Conservation (phyloP, 129 eudicot genomes). For the Chrysanthemum lavandulifolium region DNA sequence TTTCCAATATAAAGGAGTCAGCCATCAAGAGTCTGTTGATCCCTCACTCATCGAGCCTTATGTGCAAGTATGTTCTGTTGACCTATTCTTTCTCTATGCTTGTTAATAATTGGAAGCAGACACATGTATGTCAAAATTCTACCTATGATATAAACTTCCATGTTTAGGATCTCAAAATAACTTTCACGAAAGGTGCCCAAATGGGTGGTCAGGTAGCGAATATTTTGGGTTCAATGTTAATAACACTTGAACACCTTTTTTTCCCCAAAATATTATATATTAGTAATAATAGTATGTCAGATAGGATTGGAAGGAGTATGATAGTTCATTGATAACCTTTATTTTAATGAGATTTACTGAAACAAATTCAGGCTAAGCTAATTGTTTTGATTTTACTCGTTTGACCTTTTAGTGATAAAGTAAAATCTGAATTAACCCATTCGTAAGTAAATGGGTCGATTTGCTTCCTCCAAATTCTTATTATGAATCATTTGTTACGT, state of each 20-base stretch:
- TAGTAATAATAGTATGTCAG: no score
- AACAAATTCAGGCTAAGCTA: no score
- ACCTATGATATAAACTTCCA: neutral
- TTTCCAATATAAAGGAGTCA: slow-evolving; percentile 49
- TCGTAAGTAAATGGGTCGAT: neutral
- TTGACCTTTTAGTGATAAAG: slow-evolving; percentile 1
- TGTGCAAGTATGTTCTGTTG: slow-evolving; percentile 57
- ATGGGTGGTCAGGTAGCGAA: slow-evolving; percentile 3
- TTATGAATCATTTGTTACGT: neutral
- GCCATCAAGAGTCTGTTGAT: slow-evolving; percentile 80
- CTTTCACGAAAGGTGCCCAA: neutral
- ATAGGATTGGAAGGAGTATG: no score
- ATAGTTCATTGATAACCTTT: no score
- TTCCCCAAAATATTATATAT: no score
- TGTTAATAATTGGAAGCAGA: neutral
- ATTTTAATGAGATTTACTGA: no score
- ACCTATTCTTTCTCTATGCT: slow-evolving; percentile 6
- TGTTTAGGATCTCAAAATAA: neutral
- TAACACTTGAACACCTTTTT: no score
- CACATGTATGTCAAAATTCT: neutral
- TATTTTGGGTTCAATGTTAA: no score
- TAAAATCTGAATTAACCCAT: neutral
- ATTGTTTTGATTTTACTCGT: no score
- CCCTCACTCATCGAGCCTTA: slow-evolving; percentile 64
- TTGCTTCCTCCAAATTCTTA: neutral